Base-by-base conservation (phyloP, 2,329 filamentous ascomycete genomes). In the Onygenales sp. region DNA sequence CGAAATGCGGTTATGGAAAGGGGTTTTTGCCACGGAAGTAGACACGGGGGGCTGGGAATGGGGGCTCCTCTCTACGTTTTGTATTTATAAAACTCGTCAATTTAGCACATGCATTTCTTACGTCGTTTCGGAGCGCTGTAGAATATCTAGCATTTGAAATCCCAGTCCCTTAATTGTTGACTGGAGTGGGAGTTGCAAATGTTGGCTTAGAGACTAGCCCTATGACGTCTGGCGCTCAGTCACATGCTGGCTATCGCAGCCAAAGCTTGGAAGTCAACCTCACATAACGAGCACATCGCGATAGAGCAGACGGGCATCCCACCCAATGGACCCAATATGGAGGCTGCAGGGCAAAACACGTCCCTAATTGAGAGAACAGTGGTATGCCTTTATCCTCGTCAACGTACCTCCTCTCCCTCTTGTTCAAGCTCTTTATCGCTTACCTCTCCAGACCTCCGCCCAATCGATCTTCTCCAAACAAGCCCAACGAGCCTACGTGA, bases 401-500 rank as follows among this genome's bases (percentile, higher is more conserved):
- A 7, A 17, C 9, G 11, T 32, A 42, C 17, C 34, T 13, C 33
- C 21, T 27, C 21, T 27, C 21, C 21, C 21, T 27, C 9, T 27
- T 39, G 6, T 33, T 56, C 81, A 77, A 70, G 75, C 54, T 68
- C 72, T 33, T 34, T 34, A 47, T 54, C 53, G 54, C 54, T 63
- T 34, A 61, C 43, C 7, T 27, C 36, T 11, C 27, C 58, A 85
- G 82, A 73, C 77, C 60, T 68, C 74, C 54, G 61, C 84, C 57
- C 77, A 73, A 56, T 66, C 78, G 58, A 72, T 78, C 53, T 72
- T 79, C 50, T 87, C 84, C 2, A 82, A 79, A 52, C 70, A 78
- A 34, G 82, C 84, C n/a, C 75, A 78, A 50, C 77, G 80, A 61
- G 79, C 82, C 33, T 88, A 87, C 64, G 67, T 88, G 47, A 80